These are phyloP conservation scores for Teratosphaeriaceae sp. DNA, from an alignment of 2,329 filamentous ascomycete species.

Conservation along the genomic window DNA sequence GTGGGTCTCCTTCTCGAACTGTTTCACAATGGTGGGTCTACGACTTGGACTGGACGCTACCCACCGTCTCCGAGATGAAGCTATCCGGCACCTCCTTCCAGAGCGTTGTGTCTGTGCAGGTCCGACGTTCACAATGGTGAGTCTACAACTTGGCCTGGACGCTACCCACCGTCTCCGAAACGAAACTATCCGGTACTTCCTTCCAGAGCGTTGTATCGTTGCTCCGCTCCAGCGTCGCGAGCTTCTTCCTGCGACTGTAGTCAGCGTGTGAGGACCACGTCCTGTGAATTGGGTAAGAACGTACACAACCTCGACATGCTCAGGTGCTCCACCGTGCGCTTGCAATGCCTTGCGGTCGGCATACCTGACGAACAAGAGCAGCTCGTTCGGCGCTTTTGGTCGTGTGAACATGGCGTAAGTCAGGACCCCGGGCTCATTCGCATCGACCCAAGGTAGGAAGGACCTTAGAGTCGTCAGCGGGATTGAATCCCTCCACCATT, in stretches of 20 bases:
- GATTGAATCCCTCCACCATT: no score
- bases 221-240: conserved; percentile 12
- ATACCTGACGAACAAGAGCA: conserved; percentile 21
- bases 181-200: conserved; percentile 25
- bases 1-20: no score
- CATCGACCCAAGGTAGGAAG: conserved; percentile 14
- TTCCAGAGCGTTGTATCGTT: conserved; percentile 21
- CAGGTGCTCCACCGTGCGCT: conserved; percentile 14
- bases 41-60: no score
- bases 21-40: no score
- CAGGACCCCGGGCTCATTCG: conserved; percentile 17
- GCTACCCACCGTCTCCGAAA: conserved; percentile 6
- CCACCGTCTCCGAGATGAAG: no score
- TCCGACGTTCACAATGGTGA: no score
- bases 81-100: no score
- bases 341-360: conserved; percentile 12
- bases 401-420: conserved; percentile 22
- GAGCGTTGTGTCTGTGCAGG: no score
- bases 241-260: conserved; percentile 12
- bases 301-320: conserved; percentile 20
- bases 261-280: no score
- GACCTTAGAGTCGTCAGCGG: background rate
- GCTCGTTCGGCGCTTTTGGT: conserved; percentile 19
- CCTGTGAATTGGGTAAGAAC: no score
- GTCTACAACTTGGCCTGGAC: background rate